phyloP scores from a whole-genome alignment of 2,329 filamentous ascomycete species.

The Aspergillus sp. region DNA sequence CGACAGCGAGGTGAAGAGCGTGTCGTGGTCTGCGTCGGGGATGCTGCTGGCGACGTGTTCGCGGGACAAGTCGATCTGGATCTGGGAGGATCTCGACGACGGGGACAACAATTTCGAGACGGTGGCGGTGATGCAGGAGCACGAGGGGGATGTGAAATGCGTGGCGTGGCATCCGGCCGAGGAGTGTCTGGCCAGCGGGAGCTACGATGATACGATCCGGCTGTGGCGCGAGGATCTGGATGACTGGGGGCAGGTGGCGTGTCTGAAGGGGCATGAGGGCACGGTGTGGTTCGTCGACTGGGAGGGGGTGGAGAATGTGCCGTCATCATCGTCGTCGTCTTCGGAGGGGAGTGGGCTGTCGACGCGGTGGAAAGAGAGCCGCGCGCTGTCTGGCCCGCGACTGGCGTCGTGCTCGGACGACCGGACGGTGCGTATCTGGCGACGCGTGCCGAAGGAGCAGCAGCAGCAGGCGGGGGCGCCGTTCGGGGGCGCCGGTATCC shows the following conservation, averaged over 20 bases:
- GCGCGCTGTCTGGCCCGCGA: constrained; percentile 47
- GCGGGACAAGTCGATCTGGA: constrained; percentile 93
- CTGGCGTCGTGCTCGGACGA: constrained; percentile 86
- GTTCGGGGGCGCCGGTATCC: constrained; percentile 53
- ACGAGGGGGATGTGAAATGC: constrained; percentile 92
- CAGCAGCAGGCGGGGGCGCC: constrained; percentile 41
- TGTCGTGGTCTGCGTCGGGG: constrained; percentile 63
- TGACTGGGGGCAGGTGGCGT: constrained; percentile 87
- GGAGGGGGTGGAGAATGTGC: constrained; percentile 46
- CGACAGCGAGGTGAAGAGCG: constrained; percentile 88
- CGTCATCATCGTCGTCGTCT: too few relatives aligned
- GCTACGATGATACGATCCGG: constrained; percentile 88
- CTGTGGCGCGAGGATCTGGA: constrained; percentile 89
- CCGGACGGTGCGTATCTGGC: constrained; percentile 75
- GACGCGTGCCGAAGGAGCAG: constrained; percentile 52
- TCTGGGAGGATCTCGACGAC: constrained; percentile 89
- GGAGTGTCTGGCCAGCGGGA: constrained; percentile 81
- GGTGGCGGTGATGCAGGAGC: constrained; percentile 88
- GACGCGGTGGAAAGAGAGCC: constrained; percentile 29
- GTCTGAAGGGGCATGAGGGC: constrained; percentile 73
- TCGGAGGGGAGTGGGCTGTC: not conserved
- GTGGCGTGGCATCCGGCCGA: constrained; percentile 84
- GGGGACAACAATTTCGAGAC: constrained; percentile 97
- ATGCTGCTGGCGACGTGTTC: constrained; percentile 85
- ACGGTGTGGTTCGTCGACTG: constrained; percentile 89